Evolutionary conservation across 129 eudicot genomes (phyloP).

Genomic region (Flaveria linearis): DNA sequence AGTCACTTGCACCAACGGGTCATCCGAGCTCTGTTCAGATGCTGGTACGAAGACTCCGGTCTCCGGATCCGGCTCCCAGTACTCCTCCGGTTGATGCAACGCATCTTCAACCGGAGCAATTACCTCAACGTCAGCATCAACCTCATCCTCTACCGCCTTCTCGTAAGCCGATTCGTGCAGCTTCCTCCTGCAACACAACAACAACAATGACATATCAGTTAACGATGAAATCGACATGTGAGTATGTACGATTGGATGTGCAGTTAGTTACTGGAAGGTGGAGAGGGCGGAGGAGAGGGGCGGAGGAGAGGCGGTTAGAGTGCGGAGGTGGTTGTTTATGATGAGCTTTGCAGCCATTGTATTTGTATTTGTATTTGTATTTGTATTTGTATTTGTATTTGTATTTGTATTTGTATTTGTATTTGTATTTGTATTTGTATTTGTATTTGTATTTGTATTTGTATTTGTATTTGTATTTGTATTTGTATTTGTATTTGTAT

Average conservation of each 20-base stretch:
- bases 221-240: neutral
- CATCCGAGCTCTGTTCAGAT: constrained; percentile 27
- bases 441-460: too few relatives aligned
- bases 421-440: too few relatives aligned
- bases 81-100: constrained; percentile 28
- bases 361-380: neutral
- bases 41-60: constrained; percentile 39
- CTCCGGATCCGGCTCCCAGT: constrained; percentile 45
- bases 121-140: constrained; percentile 8
- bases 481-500: neutral
- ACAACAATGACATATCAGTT: neutral
- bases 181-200: constrained; percentile 13
- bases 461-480: constrained; percentile 4
- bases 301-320: constrained; percentile 8
- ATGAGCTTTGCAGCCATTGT: constrained; percentile 35
- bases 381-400: neutral
- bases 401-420: too few relatives aligned
- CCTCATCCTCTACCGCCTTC: constrained; percentile 37
- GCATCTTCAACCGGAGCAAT: neutral
- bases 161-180: constrained; percentile 40
- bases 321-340: constrained; percentile 7
- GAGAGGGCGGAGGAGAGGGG: constrained; percentile 9
- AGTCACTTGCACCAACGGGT: constrained; percentile 20
- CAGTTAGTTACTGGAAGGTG: constrained; percentile 3
- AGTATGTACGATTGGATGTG: too few relatives aligned